Evolutionary conservation across 2,329 filamentous ascomycete genomes (phyloP).

Genomic region (Lachnellula suecica): DNA sequence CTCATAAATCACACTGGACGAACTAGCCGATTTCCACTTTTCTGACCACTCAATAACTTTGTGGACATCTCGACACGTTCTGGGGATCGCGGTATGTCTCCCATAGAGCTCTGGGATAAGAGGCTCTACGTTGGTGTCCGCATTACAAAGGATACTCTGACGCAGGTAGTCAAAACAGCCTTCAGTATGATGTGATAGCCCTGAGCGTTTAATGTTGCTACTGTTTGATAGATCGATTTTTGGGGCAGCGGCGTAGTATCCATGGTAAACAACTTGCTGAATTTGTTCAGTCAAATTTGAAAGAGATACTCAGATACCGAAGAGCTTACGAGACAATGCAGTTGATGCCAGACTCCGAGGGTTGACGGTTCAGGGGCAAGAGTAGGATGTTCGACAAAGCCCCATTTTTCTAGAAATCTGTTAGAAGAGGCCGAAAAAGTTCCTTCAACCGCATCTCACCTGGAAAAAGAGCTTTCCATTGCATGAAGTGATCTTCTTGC

Average conservation of each 20-base stretch:
- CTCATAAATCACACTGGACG: no score
- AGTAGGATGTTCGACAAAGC: background rate
- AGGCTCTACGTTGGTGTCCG: background rate
- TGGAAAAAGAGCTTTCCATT: background rate
- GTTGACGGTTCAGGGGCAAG: background rate
- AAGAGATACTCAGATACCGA: background rate
- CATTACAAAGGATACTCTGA: background rate
- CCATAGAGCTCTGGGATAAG: background rate
- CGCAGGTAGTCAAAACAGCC: background rate
- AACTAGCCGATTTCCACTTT: no score
- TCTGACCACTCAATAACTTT: background rate
- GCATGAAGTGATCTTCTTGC: background rate
- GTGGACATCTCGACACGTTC: background rate
- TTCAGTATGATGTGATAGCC: background rate
- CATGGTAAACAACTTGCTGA: background rate
- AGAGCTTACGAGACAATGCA: background rate
- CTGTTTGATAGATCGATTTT: background rate
- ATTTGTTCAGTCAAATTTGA: background rate
- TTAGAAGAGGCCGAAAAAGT: background rate
- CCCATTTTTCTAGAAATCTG: background rate
- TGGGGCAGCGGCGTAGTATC: background rate
- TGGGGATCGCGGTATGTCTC: background rate
- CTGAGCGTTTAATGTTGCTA: background rate
- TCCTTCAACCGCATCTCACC: background rate
- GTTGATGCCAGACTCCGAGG: background rate